These are phyloP conservation scores for Xylaria sp. DNA, from an alignment of 495 filamentous ascomycete genomes.

Conservation along the genomic window DNA sequence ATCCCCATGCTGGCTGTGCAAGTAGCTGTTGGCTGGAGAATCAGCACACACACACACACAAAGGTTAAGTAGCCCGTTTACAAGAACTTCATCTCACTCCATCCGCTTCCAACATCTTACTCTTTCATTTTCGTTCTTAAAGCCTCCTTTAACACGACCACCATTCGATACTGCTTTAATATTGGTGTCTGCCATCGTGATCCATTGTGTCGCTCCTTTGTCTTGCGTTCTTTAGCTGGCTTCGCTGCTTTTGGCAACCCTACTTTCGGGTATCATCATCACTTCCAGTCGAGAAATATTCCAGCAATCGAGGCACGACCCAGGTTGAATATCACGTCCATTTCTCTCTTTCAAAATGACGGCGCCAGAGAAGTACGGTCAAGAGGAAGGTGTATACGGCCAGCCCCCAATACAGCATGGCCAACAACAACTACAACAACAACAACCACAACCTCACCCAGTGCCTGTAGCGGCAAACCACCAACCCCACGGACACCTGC, in stretches of 20 bases:
- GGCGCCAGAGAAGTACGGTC: conserved; percentile 30
- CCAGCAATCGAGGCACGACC: background rate
- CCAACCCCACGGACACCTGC: conserved; percentile 13
- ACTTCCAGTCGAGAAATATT: background rate
- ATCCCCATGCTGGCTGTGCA: background rate
- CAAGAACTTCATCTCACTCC: background rate
- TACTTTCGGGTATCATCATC: background rate
- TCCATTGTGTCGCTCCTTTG: background rate
- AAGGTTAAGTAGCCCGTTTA: background rate
- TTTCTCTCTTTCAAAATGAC: conserved; percentile 27
- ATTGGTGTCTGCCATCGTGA: background rate
- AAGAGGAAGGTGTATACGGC: conserved; percentile 26
- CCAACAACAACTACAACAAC: conserved; percentile 19
- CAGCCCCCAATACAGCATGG: conserved; percentile 2
- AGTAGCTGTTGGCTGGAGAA: background rate
- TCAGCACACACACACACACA: too few species aligned
- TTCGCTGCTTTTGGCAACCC: background rate
- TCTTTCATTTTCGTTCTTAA: background rate
- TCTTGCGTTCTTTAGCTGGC: background rate
- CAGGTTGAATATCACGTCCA: background rate
- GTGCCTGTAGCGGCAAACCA: conserved; percentile 11
- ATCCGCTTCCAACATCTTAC: background rate
- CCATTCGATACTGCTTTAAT: background rate
- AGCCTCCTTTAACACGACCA: too few species aligned
- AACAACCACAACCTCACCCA: conserved; percentile 27